Conservation (phyloP, 106 monocot species). For the Platanthera guangdongensis region DNA sequence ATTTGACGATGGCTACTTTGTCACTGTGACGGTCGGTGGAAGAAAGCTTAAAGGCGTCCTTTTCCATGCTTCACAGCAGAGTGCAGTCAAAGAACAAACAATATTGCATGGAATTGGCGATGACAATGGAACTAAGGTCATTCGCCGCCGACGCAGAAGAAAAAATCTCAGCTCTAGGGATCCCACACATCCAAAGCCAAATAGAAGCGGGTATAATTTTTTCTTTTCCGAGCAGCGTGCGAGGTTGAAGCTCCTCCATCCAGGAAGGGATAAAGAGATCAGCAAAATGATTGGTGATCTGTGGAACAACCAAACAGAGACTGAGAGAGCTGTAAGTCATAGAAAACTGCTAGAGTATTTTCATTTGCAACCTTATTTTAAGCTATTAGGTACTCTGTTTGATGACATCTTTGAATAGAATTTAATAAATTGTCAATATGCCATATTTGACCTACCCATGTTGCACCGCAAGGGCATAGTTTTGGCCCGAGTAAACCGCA, state of each 20-base stretch:
- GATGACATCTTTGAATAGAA: too few species aligned
- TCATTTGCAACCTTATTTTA: neutral
- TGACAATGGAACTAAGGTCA: conserved; percentile 4
- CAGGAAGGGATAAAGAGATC: conserved; percentile 80
- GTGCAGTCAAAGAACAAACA: conserved; percentile 4
- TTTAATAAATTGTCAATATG: too few species aligned
- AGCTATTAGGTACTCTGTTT: too few species aligned
- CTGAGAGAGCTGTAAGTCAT: conserved; percentile 75
- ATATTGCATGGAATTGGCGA: neutral
- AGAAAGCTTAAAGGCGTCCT: conserved; percentile 57
- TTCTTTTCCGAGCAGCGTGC: conserved; percentile 95
- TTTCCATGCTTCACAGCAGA: conserved; percentile 39
- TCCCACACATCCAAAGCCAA: conserved; percentile 87
- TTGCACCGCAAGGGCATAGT: too few species aligned
- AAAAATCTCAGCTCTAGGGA: conserved; percentile 67
- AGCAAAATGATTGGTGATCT: conserved; percentile 83
- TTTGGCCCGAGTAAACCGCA: too few species aligned
- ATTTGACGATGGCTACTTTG: conserved; percentile 88
- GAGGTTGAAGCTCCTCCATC: conserved; percentile 58
- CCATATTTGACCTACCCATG: too few species aligned
- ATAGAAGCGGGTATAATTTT: conserved; percentile 95
- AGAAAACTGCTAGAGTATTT: neutral
- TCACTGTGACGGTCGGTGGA: conserved; percentile 47
- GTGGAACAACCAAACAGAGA: conserved; percentile 70
- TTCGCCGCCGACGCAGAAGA: conserved; percentile 41